Evolutionary conservation across 23 red algal genomes (phyloP).

Genomic region (Cyanidiococcus yangmingshanensis): DNA sequence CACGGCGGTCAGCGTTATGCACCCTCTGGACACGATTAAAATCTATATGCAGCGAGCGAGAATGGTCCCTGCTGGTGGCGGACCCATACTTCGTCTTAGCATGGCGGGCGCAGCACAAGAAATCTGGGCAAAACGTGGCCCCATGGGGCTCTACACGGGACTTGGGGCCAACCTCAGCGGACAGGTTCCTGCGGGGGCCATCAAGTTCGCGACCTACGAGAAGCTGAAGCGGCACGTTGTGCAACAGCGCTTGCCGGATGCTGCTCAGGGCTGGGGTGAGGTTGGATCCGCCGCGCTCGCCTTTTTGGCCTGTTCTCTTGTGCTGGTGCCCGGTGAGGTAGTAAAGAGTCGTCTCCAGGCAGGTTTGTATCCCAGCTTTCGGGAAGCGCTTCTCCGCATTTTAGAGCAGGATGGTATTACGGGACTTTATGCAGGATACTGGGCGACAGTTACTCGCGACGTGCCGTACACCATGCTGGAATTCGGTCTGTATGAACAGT

Average conservation of each 20-base stretch:
- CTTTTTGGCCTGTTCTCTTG: conserved; percentile 62
- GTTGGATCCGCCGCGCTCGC: conserved; percentile 76
- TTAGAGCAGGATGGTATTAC: conserved; percentile 39
- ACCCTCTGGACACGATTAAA: conserved; percentile 97
- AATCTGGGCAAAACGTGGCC: conserved; percentile 14
- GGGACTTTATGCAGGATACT: conserved; percentile 71
- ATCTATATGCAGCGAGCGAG: conserved; percentile 36
- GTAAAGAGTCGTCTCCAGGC: conserved; percentile 89
- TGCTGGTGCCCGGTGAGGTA: conserved; percentile 77
- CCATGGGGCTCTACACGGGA: conserved; percentile 52
- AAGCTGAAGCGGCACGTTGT: conserved; percentile 45
- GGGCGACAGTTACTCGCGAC: conserved; percentile 63
- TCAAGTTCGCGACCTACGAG: conserved; percentile 97
- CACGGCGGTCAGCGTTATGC: conserved; percentile 57
- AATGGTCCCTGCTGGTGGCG: neutral
- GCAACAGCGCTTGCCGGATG: neutral
- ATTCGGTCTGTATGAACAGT: conserved; percentile 71
- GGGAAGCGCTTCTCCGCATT: conserved; percentile 38
- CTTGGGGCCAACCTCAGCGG: conserved; percentile 37
- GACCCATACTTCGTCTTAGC: neutral
- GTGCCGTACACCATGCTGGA: conserved; percentile 98
- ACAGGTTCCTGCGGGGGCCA: conserved; percentile 67
- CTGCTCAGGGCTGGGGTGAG: conserved; percentile 8
- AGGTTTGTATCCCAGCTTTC: conserved; percentile 42
- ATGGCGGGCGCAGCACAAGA: neutral